Evolutionary conservation across 139 green algal genomes (phyloP), one percentile per base, ranked within the genome.

Genomic region (Edaphochlamys debaryana): DNA sequence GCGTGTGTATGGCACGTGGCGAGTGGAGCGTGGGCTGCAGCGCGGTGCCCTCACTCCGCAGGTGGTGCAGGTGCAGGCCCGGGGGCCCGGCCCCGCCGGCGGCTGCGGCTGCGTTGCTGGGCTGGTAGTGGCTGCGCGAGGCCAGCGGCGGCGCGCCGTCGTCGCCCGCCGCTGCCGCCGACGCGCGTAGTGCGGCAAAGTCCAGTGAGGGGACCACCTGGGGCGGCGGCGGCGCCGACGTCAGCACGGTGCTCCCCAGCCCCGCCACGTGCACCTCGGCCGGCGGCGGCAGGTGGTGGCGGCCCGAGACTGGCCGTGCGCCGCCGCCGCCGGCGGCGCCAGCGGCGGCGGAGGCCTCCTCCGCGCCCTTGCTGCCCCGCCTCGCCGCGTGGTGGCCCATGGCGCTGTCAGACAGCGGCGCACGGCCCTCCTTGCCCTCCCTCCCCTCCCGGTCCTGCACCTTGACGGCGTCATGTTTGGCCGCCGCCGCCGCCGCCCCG

Each of bases 171-270:
- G 22, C 30, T 22, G 40, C 30, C 8, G 38, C 63, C 19, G 76
- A 19, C 4, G 11, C 63, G 34, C 76, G 76, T 41, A 82, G 45
- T 0, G 62, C 41, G 1, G 76, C n/a, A 9, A 82, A 38, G 76
- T 82, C 76, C 32, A 82, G 58, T 8, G 27, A 1, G 19, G 74
- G 74, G 3, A 81, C 74, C 30, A 36, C 30, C 64, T 34, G 36
- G 62, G 60, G 76, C 63, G 76, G 76, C 76, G 76, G 76, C 63
- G 76, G 76, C 41, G 63, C 63, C 7, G 63, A 82, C 62, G 76
- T 82, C 63, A 82, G 76, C 29, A 82, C 62, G 23, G 76, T 82
- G n/a, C 42, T 67, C 0, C 76, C 76, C 23, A 82, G 63, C 7
- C 76, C 76, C 1, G 41, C 42, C 20, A 82, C 62, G 15, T 63